Conservation (phyloP, 176 grass and related monocot genomes). For the Musa itinerans region DNA sequence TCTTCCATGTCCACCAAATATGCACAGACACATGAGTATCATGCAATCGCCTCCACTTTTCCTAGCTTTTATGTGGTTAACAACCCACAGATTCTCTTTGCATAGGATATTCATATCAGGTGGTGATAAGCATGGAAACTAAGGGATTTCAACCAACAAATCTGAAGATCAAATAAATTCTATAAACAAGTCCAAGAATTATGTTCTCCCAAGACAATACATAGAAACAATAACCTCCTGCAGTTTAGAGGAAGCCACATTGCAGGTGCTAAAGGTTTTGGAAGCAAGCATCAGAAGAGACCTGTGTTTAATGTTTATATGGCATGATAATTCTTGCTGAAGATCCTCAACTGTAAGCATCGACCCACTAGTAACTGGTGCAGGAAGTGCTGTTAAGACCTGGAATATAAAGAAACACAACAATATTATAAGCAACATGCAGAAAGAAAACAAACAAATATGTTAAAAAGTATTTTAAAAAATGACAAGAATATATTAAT, state of each 20-base stretch:
- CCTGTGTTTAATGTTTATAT: conserved; percentile 98
- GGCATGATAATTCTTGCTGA: conserved; percentile 78
- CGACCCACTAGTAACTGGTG: conserved; percentile 73
- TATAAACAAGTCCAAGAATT: too few species aligned
- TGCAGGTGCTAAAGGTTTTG: not conserved
- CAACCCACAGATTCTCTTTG: too few species aligned
- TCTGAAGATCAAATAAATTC: too few species aligned
- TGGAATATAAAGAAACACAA: conserved; percentile 19
- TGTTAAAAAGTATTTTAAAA: not conserved
- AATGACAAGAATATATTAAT: not conserved
- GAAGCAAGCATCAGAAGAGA: conserved; percentile 14
- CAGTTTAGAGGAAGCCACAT: not conserved
- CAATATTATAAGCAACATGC: not conserved
- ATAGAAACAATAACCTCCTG: not conserved
- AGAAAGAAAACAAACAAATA: conserved; percentile 16
- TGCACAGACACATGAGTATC: too few species aligned
- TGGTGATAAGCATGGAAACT: too few species aligned
- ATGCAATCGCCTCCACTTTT: too few species aligned
- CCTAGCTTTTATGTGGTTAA: too few species aligned
- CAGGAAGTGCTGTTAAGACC: conserved; percentile 72
- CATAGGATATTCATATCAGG: too few species aligned
- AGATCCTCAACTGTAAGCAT: conserved; percentile 86
- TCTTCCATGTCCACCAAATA: too few species aligned
- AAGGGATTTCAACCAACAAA: too few species aligned
- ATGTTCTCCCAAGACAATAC: too few species aligned